phyloP scores from a whole-genome alignment of 768 basidiomycete species.

The Kwoniella sp. region DNA sequence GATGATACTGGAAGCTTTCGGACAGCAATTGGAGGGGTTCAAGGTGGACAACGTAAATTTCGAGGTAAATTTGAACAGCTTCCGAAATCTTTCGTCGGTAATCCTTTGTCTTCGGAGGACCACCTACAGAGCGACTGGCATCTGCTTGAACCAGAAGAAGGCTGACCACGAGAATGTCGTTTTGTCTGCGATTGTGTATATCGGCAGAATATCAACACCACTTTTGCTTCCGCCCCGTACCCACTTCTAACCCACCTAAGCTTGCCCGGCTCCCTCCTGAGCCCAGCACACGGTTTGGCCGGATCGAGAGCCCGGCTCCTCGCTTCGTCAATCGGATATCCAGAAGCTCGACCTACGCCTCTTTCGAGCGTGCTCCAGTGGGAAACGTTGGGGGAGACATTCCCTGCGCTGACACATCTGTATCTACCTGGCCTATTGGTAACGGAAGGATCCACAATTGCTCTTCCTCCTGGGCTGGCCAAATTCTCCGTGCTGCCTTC shows the following conservation, averaged over 20 bases:
- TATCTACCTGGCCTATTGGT: constrained; percentile 33
- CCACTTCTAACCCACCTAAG: constrained; percentile 42
- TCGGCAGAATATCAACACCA: constrained; percentile 20
- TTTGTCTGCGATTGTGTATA: neutral
- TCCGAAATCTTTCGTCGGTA: no score
- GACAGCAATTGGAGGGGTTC: constrained; percentile 32
- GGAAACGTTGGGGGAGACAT: constrained; percentile 17
- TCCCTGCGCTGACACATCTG: constrained; percentile 41
- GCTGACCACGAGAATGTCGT: neutral
- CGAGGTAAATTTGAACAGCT: constrained; percentile 27
- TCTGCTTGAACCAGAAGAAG: no score
- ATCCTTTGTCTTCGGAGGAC: no score
- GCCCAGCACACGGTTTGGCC: constrained; percentile 13
- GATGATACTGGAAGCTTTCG: constrained; percentile 28
- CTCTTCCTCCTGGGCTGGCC: constrained; percentile 17
- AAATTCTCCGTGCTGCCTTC: constrained; percentile 23
- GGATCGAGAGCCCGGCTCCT: constrained; percentile 7
- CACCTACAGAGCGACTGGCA: no score
- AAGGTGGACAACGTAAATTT: constrained; percentile 35
- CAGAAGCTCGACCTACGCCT: constrained; percentile 21
- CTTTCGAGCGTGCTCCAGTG: constrained; percentile 27
- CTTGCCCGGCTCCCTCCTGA: constrained; percentile 40
- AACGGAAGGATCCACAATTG: constrained; percentile 17
- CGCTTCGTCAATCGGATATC: constrained; percentile 21
- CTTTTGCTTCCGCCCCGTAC: constrained; percentile 27